Percentiles rank a stretch among this genome's conserved stretches.
Conservation (phyloP, 441 rosid genomes). For the Populus hybrid region DNA sequence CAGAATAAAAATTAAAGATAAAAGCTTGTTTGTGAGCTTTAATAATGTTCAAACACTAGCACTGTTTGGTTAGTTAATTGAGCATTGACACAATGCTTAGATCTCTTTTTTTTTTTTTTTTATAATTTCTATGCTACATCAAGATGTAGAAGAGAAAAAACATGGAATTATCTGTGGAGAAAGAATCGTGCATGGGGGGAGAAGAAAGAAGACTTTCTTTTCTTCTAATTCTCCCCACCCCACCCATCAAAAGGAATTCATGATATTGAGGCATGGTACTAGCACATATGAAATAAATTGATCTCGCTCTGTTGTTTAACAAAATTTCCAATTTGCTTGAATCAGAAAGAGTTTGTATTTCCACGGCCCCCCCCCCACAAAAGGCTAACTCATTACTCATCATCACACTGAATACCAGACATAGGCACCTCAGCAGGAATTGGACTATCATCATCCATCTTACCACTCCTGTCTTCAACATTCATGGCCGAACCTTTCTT, state of each 20-base stretch:
- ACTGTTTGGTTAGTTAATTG: background rate
- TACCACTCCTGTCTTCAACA: slow-evolving; percentile 30
- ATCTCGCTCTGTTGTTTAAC: background rate
- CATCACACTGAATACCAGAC: slow-evolving; percentile 48
- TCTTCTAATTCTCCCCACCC: background rate
- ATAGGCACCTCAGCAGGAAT: slow-evolving; percentile 44
- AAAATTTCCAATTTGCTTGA: background rate
- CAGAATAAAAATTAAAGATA: too few relatives aligned
- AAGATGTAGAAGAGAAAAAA: background rate
- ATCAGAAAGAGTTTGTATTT: background rate
- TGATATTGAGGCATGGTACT: background rate
- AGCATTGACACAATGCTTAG: background rate
- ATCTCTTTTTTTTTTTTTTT: too few relatives aligned
- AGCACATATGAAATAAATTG: background rate
- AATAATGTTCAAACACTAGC: background rate
- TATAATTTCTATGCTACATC: background rate
- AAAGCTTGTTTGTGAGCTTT: background rate
- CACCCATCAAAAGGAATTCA: background rate
- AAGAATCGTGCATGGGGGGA: background rate
- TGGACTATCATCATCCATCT: slow-evolving; percentile 22
- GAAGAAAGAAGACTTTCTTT: background rate
- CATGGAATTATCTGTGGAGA: background rate
- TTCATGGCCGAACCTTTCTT: slow-evolving; percentile 48
- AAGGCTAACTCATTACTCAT: slow-evolving; percentile 18
- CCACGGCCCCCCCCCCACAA: background rate